Conservation (phyloP, 306 rosid species). For the Lathyrus oleraceus region DNA sequence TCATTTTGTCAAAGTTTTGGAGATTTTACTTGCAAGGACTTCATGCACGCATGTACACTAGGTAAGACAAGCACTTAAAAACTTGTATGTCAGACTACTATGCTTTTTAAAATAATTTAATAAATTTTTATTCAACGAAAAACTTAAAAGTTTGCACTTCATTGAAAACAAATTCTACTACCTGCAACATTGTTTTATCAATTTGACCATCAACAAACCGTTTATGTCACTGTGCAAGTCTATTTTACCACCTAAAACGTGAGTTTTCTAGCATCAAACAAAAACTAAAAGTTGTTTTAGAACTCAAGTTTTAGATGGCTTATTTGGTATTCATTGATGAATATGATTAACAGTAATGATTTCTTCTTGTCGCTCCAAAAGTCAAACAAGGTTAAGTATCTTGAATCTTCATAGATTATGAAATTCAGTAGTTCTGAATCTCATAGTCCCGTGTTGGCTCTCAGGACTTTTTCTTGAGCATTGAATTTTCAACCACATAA, state of each 20-base stretch:
- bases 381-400: not conserved
- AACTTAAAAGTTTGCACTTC: not conserved
- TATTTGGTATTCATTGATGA: not conserved
- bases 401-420: not conserved
- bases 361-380: not conserved
- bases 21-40: slow-evolving; percentile 51
- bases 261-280: not conserved
- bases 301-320: not conserved
- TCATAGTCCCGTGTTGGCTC: not conserved
- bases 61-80: slow-evolving; percentile 48
- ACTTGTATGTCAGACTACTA: not conserved
- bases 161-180: not conserved
- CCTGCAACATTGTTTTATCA: not conserved
- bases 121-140: not conserved
- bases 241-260: not conserved
- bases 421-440: not conserved
- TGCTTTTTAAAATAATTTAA: not conserved
- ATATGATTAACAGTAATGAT: not conserved
- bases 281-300: not conserved
- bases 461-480: not conserved
- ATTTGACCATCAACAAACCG: not conserved
- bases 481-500: not conserved
- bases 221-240: not conserved
- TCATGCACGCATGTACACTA: slow-evolving; percentile 66
- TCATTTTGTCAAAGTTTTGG: slow-evolving; percentile 37